phyloP scores from a whole-genome alignment of 257 asterid species.

The Solanum lignicaule region DNA sequence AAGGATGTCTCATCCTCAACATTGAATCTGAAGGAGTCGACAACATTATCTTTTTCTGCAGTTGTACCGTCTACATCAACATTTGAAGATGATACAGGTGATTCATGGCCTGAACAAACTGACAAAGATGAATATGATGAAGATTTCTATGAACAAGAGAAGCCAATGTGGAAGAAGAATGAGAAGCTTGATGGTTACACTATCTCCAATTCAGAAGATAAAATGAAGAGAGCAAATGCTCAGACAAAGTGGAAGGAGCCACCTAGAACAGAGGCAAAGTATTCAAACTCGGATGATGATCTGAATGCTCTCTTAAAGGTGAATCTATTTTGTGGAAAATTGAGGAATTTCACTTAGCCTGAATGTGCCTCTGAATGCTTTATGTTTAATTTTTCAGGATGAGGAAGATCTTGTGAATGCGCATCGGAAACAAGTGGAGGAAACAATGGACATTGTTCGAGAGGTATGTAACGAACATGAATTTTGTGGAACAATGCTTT shows the following conservation, averaged over 20 bases:
- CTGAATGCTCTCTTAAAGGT: conserved; percentile 76
- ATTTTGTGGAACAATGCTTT: background rate
- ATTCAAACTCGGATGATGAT: conserved; percentile 44
- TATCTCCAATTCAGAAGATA: conserved; percentile 45
- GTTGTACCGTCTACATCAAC: conserved; percentile 39
- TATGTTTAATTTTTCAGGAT: conserved; percentile 39
- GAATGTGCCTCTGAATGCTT: background rate
- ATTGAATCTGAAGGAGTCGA: conserved; percentile 65
- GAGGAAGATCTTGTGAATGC: conserved; percentile 55
- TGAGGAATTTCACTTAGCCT: background rate
- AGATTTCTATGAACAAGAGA: conserved; percentile 69
- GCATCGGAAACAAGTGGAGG: conserved; percentile 43
- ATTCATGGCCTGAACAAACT: conserved; percentile 80
- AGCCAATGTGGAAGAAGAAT: conserved; percentile 43
- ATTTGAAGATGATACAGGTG: conserved; percentile 71
- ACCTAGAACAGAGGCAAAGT: conserved; percentile 45
- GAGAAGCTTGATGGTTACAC: conserved; percentile 43
- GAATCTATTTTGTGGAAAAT: background rate
- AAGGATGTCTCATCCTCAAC: conserved; percentile 65
- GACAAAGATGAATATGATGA: conserved; percentile 81
- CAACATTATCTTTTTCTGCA: conserved; percentile 44
- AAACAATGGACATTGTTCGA: conserved; percentile 51
- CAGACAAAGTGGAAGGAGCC: conserved; percentile 78
- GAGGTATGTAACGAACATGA: conserved; percentile 45
- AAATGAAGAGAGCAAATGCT: conserved; percentile 45